Percentiles rank a stretch among this genome's conserved stretches.
These are phyloP conservation scores for Mycena capillaripes DNA, from an alignment of 768 basidiomycete genomes.

Conservation along the genomic window DNA sequence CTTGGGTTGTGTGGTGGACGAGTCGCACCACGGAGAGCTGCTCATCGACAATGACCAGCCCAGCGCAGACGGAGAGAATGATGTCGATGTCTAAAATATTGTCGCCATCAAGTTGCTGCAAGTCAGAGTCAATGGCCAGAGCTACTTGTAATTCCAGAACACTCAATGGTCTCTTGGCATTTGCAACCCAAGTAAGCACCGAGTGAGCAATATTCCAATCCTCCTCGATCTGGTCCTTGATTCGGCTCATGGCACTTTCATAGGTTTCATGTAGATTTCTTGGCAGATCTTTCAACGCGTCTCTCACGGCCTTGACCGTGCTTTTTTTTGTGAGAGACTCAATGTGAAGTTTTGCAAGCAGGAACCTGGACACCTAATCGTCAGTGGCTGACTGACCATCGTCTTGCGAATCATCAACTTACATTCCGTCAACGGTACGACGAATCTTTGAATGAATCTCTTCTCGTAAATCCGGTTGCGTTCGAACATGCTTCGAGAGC, in stretches of 20 bases:
- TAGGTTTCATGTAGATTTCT: neutral
- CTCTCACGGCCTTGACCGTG: neutral
- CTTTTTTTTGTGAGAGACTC: neutral
- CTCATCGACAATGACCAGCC: neutral
- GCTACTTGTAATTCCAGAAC: neutral
- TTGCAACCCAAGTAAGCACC: neutral
- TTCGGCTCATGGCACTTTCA: neutral
- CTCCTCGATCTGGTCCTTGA: neutral
- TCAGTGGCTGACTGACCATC: too few relatives aligned
- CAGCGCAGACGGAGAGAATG: too few relatives aligned
- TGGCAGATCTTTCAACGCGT: neutral
- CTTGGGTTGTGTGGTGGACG: neutral
- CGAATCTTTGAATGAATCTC: neutral
- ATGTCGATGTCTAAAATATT: neutral
- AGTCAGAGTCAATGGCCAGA: neutral
- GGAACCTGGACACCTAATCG: too few relatives aligned
- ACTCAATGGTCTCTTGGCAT: neutral
- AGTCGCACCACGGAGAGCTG: neutral
- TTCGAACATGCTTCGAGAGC: neutral
- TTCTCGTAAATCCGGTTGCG: neutral
- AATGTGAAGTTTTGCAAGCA: too few relatives aligned
- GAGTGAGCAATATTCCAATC: neutral
- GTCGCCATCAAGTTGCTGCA: neutral
- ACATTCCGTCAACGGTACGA: neutral
- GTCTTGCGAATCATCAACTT: neutral